A percentile compares a stretch with the other conserved stretches of the same genome.
Evolutionary conservation across 352 stramenopile species (phyloP).

Genomic region (Phytophthora foliorum): DNA sequence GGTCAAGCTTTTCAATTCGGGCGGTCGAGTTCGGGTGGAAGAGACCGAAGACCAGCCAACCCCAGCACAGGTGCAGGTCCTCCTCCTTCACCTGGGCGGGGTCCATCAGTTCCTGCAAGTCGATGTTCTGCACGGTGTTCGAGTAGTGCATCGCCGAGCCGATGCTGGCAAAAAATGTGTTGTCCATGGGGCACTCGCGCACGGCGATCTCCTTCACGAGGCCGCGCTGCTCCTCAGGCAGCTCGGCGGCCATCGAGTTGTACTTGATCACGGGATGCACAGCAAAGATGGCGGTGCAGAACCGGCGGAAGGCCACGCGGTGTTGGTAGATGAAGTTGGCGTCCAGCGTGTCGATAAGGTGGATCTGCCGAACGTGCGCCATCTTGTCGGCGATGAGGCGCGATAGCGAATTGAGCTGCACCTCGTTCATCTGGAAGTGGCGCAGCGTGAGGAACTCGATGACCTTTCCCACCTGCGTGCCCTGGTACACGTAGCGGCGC

Average conservation of each 20-base stretch:
- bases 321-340: slow-evolving; percentile 51
- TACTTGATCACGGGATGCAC: slow-evolving; percentile 63
- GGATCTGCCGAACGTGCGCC: slow-evolving; percentile 54
- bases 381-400: slow-evolving; percentile 53
- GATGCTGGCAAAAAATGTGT: slow-evolving; percentile 59
- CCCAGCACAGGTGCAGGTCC: slow-evolving; percentile 61
- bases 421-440: slow-evolving; percentile 55
- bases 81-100: slow-evolving; percentile 45
- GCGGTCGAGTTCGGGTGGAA: slow-evolving; percentile 68
- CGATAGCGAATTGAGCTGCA: slow-evolving; percentile 56
- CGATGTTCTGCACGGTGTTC: slow-evolving; percentile 57
- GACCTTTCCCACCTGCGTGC: slow-evolving; percentile 63
- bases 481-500: slow-evolving; percentile 59
- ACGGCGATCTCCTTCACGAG: slow-evolving; percentile 55
- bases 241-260: slow-evolving; percentile 55
- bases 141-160: slow-evolving; percentile 69
- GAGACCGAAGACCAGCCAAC: slow-evolving; percentile 60
- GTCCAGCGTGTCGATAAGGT: slow-evolving; percentile 57
- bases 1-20: slow-evolving; percentile 49
- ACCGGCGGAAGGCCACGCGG: slow-evolving; percentile 53
- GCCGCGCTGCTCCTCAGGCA: slow-evolving; percentile 50
- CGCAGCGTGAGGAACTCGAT: slow-evolving; percentile 65
- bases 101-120: slow-evolving; percentile 62
- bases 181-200: slow-evolving; percentile 60
- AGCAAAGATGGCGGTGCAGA: slow-evolving; percentile 56